Evolutionary conservation across 2,329 filamentous ascomycete species (phyloP).

Genomic region (Cytospora chrysosperma): DNA sequence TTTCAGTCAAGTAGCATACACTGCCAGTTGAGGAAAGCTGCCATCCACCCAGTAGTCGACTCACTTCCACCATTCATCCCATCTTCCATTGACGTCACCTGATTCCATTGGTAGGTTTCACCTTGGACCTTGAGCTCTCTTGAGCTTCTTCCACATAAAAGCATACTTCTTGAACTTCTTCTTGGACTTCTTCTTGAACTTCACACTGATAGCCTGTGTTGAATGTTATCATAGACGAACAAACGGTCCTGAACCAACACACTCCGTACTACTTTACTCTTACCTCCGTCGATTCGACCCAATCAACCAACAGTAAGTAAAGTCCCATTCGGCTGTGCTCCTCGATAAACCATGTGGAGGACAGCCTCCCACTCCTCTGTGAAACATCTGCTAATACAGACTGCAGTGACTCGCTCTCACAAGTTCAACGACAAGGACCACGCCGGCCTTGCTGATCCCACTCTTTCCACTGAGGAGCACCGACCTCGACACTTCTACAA

Average conservation of each 20-base stretch:
- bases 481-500: slow-evolving; percentile 94
- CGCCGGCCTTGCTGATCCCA: slow-evolving; percentile 73
- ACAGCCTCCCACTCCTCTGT: neutral
- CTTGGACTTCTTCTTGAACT: slow-evolving; percentile 1
- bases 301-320: slow-evolving; percentile 14
- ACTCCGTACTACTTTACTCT: neutral
- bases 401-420: slow-evolving; percentile 91
- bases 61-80: neutral
- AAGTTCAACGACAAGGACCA: slow-evolving; percentile 95
- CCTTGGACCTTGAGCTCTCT: neutral
- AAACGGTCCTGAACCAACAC: slow-evolving; percentile 2
- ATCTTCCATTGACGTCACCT: slow-evolving; percentile 11
- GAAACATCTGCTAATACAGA: neutral
- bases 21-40: neutral
- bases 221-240: slow-evolving; percentile 2
- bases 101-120: slow-evolving; percentile 6
- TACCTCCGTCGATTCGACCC: slow-evolving; percentile 1
- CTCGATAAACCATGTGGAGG: neutral
- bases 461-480: slow-evolving; percentile 65
- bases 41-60: neutral
- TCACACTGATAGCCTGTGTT: slow-evolving; percentile 8
- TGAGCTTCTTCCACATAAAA: neutral
- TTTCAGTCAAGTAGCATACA: neutral
- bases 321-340: neutral
- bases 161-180: neutral